phyloP scores from a whole-genome alignment of 1,284 basidiomycete species.

The Tetrapyrgos nigripes region DNA sequence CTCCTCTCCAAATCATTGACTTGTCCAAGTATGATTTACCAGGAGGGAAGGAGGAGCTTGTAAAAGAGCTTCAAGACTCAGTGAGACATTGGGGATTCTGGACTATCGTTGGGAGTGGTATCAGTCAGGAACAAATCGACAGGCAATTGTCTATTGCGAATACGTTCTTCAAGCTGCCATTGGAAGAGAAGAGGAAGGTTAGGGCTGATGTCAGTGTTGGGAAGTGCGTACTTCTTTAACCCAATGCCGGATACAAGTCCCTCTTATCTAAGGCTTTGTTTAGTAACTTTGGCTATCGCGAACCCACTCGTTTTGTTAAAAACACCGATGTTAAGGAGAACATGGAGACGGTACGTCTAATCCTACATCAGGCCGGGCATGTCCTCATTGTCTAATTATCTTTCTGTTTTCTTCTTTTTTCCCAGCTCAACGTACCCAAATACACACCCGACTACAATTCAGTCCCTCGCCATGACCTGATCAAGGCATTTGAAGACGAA shows the following conservation, averaged over 20 bases:
- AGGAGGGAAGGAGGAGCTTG: constrained; percentile 26
- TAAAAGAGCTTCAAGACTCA: constrained; percentile 23
- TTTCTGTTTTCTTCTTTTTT: too few species aligned
- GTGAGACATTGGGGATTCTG: constrained; percentile 31
- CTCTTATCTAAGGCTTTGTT: too few species aligned
- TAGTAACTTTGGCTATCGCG: constrained; percentile 33
- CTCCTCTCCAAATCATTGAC: constrained; percentile 29
- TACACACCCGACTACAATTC: constrained; percentile 22
- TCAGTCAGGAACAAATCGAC: constrained; percentile 27
- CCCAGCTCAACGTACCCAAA: constrained; percentile 33
- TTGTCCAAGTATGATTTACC: constrained; percentile 30
- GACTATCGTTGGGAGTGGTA: constrained; percentile 28
- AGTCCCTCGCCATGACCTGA: constrained; percentile 26
- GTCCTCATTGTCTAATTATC: neutral
- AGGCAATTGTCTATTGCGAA: constrained; percentile 32
- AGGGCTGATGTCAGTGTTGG: constrained; percentile 26
- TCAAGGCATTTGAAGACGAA: constrained; percentile 22
- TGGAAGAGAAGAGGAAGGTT: constrained; percentile 32
- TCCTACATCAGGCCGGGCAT: neutral
- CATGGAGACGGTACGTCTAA: constrained; percentile 25
- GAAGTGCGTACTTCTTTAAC: constrained; percentile 25
- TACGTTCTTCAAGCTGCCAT: constrained; percentile 30
- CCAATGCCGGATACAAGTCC: too few species aligned
- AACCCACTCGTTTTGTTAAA: constrained; percentile 28
- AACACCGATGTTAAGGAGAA: constrained; percentile 32